Conservation (phyloP, 164 flowering plant genomes). For the Cinnamomum micranthum region DNA sequence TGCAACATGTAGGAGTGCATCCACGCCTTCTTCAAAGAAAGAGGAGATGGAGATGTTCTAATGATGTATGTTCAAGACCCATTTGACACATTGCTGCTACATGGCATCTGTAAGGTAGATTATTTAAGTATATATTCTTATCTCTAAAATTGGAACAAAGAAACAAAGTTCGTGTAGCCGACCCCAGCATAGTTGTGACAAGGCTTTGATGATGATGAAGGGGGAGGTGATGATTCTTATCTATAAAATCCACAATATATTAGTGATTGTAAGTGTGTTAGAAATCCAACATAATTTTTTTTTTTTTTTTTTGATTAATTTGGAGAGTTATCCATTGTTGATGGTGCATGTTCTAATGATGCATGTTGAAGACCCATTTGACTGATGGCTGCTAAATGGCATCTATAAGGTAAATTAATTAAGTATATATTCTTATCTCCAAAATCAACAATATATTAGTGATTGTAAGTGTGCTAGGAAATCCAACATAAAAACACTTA, state of each 20-base stretch:
- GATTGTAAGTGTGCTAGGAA: not conserved
- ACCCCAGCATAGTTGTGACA: no score
- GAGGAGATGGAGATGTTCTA: constrained; percentile 46
- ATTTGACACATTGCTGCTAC: constrained; percentile 75
- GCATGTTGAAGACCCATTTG: no score
- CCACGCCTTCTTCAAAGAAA: constrained; percentile 48
- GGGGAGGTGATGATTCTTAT: no score
- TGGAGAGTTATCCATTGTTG: not conserved
- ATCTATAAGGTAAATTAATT: no score
- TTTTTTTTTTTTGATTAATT: no score
- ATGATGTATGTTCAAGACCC: constrained; percentile 67
- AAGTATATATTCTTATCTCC: no score
- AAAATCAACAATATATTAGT: no score
- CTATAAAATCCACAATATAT: not conserved
- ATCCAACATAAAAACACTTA: not conserved
- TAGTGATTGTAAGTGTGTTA: not conserved
- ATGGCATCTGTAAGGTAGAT: constrained; percentile 90
- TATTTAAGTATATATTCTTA: no score
- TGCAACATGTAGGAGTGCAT: constrained; percentile 47
- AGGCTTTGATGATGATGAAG: no score
- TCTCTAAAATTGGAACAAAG: no score
- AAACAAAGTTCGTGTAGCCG: no score
- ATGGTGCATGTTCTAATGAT: not conserved
- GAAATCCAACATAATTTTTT: not conserved
- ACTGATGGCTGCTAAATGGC: no score